These are phyloP conservation scores for Trichophyton verrucosum DNA, from an alignment of 2,329 filamentous ascomycete genomes.

Conservation along the genomic window DNA sequence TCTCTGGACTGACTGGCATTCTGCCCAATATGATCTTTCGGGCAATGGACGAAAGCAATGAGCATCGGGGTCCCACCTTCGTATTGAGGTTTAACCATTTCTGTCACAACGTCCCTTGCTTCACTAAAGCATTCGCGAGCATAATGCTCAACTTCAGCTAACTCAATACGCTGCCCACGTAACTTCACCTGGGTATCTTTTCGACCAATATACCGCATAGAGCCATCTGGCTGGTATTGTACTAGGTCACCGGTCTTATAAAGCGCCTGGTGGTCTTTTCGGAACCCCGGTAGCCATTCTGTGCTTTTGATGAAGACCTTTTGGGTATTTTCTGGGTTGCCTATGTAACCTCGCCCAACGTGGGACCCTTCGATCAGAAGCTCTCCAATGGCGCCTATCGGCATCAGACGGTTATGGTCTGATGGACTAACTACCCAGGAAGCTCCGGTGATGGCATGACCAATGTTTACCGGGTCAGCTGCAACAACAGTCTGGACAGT, in stretches of 20 bases:
- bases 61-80: constrained; percentile 6
- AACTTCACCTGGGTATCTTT: constrained; percentile 59
- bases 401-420: constrained; percentile 14
- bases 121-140: constrained; percentile 23
- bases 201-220: constrained; percentile 15
- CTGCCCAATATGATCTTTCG: background rate
- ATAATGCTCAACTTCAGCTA: constrained; percentile 71
- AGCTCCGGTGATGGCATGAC: constrained; percentile 7
- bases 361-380: constrained; percentile 29
- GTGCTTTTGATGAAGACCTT: constrained; percentile 41
- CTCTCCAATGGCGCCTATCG: constrained; percentile 32
- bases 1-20: background rate
- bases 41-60: background rate
- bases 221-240: constrained; percentile 18
- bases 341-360: constrained; percentile 27
- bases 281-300: constrained; percentile 10
- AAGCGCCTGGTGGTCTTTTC: constrained; percentile 1
- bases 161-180: constrained; percentile 69
- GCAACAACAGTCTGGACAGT: background rate
- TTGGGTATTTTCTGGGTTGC: constrained; percentile 17
- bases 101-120: constrained; percentile 5
- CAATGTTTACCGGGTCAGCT: constrained; percentile 11
- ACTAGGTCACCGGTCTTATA: constrained; percentile 20
- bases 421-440: constrained; percentile 18
- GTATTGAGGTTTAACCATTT: constrained; percentile 3